Evolutionary conservation across 2,329 filamentous ascomycete genomes (phyloP), one percentile per base, ranked within the genome.

Genomic region (Ophiostoma perfectum): DNA sequence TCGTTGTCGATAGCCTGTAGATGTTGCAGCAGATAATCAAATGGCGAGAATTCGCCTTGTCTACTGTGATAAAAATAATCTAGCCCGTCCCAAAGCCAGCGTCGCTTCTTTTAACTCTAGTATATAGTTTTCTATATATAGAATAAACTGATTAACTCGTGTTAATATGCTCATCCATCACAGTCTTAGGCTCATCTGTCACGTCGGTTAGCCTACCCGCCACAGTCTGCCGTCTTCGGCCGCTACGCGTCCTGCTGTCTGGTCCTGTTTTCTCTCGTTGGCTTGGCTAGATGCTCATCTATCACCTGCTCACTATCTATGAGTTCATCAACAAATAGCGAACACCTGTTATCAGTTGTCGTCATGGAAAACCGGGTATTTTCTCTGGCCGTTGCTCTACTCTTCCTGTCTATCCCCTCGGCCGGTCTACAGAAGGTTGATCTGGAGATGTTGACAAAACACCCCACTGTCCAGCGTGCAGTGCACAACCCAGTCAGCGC

Each of bases 31-130:
- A 14, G 52, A 58, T 38, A 55, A 16, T 27, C 5, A 3, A 18
- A 55, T n/a, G 85, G 86, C 4, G 27, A 27, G 2, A 27, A 27
- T 27, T 27, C 27, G 27, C 27, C 27, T 27, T 27, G 27, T 27
- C 27, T 27, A 27, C 27, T 27, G 27, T 27, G 27, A 27, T 27
- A 27, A 27, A 27, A 27, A 2, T 2, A 27, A 27, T 27, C 27
- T 27, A 27, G 27, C 2, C 27, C 27, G 27, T 27, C 27, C 27
- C 27, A 27, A 27, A 27, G 27, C 27, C 27, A 27, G 27, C 27
- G 27, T 27, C 27, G 27, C 27, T 27, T 27, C 18, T 27, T 1
- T 47, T 27, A 27, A 9, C 1, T 55, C 49, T 55, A 18, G 18
- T 27, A 18, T 27, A 47, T 55, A 27, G 7, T 5, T 2, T 8